These are phyloP conservation scores for Heimioporus retisporus DNA, from an alignment of 1,284 basidiomycete genomes.

Conservation along the genomic window DNA sequence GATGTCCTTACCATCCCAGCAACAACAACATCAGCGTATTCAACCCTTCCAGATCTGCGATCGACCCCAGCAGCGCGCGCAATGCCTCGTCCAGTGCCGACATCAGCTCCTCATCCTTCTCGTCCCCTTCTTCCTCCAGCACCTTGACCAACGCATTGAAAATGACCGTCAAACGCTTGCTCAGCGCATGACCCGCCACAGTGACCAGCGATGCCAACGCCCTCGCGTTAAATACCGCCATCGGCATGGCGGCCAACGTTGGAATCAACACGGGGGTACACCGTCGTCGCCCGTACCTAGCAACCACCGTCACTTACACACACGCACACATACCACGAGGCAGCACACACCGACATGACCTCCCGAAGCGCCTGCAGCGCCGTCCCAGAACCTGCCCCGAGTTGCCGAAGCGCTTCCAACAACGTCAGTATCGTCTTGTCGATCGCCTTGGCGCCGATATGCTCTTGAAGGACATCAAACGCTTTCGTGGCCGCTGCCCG, in stretches of 20 bases:
- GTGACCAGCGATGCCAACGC: slow-evolving; percentile 93
- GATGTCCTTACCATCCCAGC: slow-evolving; percentile 78
- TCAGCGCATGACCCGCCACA: slow-evolving; percentile 93
- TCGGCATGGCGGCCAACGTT: slow-evolving; percentile 90
- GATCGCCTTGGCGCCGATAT: slow-evolving; percentile 92
- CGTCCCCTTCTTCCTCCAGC: slow-evolving; percentile 60
- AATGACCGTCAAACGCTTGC: slow-evolving; percentile 83
- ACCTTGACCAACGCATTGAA: slow-evolving; percentile 82
- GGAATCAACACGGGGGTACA: slow-evolving; percentile 99
- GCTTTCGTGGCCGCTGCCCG: slow-evolving; percentile 93
- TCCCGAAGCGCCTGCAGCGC: slow-evolving; percentile 94
- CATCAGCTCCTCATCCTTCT: slow-evolving; percentile 73
- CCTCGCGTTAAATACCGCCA: slow-evolving; percentile 96
- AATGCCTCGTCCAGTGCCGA: slow-evolving; percentile 84
- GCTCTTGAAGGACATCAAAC: slow-evolving; percentile 94
- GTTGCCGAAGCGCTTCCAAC: slow-evolving; percentile 92
- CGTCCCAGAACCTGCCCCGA: slow-evolving; percentile 94
- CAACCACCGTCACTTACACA: background rate
- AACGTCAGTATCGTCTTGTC: slow-evolving; percentile 98
- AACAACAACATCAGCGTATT: slow-evolving; percentile 91
- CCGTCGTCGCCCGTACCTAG: slow-evolving; percentile 90
- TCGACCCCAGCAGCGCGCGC: slow-evolving; percentile 78
- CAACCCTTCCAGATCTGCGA: slow-evolving; percentile 87
- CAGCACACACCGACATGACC: slow-evolving; percentile 85
- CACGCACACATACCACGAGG: background rate